Conservation (phyloP, 139 green algal species). For the Haematococcus sp. region DNA sequence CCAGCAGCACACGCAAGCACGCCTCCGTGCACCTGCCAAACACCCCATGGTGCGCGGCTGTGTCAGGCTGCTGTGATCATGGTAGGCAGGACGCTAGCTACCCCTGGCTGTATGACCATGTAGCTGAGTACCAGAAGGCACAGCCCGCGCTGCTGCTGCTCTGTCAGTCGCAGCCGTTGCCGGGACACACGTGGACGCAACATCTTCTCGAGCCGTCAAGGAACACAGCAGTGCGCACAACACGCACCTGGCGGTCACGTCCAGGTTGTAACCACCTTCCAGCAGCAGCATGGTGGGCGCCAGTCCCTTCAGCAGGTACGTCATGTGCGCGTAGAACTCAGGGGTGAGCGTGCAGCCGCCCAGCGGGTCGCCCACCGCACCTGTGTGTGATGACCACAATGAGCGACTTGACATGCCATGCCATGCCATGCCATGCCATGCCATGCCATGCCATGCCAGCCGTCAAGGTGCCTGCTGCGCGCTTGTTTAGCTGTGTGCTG, state of each 20-base stretch:
- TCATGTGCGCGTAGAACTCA: constrained; percentile 62
- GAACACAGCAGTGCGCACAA: too few relatives aligned
- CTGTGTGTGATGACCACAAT: background rate
- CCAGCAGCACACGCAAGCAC: constrained; percentile 65
- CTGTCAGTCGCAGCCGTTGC: too few relatives aligned
- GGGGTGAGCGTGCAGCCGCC: constrained; percentile 44
- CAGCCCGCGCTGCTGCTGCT: too few relatives aligned
- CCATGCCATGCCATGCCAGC: too few relatives aligned
- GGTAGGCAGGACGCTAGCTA: too few relatives aligned
- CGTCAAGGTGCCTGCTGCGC: too few relatives aligned
- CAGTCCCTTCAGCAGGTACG: constrained; percentile 54
- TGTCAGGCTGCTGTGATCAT: background rate
- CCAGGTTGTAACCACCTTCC: constrained; percentile 81
- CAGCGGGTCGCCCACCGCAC: background rate
- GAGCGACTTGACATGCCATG: background rate
- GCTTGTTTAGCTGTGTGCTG: too few relatives aligned
- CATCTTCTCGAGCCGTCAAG: background rate
- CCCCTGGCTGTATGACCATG: background rate
- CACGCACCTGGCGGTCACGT: constrained; percentile 44
- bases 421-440: background rate
- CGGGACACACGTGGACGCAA: background rate
- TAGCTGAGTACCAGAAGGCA: too few relatives aligned
- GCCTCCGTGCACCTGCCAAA: constrained; percentile 44
- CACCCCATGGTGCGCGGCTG: background rate
- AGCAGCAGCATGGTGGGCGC: constrained; percentile 62